Evolutionary conservation across 345 rosid species (phyloP), one percentile per base, ranked within the genome.

Genomic region (Populus nigra): DNA sequence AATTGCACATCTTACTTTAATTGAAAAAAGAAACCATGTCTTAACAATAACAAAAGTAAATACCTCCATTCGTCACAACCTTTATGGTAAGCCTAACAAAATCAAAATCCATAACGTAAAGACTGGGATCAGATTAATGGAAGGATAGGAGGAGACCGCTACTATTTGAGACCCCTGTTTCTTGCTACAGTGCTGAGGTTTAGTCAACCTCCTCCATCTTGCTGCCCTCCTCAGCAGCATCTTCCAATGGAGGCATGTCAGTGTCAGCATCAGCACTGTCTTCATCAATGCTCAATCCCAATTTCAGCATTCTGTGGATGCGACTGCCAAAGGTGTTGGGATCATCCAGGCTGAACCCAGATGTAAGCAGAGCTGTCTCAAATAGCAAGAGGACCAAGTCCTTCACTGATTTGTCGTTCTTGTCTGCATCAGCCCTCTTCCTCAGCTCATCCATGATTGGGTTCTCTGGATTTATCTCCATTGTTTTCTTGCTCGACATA

Each of bases 121-220:
- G 25, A 3, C 15, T 3, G 5, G 23, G 15, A 59, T 59, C 23
- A n/a, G 29, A n/a, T 59, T 59, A 59, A 59, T 23, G 8, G 16
- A n/a, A 9, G 13, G 13, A 11, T n/a, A 23, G 65, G 27, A 3
- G 65, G 65, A 15, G 65, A n/a, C 15, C 63, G 11, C 63, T 59
- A 17, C 57, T 50, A 50, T n/a, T 1, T 6, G 27, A 3, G 13
- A 59, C 29, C 4, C 50, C 50, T 47, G 5, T 1, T 47, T 20
- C 4, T 18, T 12, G 47, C 25, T 31, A 2, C 45, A 41, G 45
- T 2, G 45, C 45, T 41, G 13, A 2, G 45, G 49, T 39, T 76
- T 76, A 76, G 45, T 76, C 78, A 2, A 76, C 73, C 45, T 76
- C 78, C 78, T 76, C 78, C 78, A 76, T 76, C 78, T 76, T 76